These are phyloP conservation scores for Mortierella sp. DNA, from an alignment of 371 early-diverging fungal species.

Conservation along the genomic window DNA sequence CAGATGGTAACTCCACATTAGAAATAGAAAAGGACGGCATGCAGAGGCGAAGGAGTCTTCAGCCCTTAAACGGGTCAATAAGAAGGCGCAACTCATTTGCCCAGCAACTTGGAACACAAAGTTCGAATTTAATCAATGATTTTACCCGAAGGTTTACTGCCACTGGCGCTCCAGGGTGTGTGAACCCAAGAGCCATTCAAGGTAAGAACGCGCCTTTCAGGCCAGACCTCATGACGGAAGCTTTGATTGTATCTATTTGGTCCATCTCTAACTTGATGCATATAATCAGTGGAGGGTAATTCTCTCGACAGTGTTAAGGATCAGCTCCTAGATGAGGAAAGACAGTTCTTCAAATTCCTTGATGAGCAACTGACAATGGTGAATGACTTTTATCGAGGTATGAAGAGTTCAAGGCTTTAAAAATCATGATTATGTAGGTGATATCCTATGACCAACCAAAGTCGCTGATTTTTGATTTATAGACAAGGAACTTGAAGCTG, in stretches of 20 bases:
- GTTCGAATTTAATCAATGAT: slow-evolving; percentile 8
- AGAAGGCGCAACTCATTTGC: slow-evolving; percentile 4
- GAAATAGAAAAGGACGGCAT: not conserved
- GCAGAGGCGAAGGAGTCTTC: not conserved
- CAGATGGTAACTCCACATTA: not conserved
- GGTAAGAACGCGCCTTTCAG: slow-evolving; percentile 13
- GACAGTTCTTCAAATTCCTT: slow-evolving; percentile 37
- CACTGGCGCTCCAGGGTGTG: not conserved
- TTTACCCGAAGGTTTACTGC: slow-evolving; percentile 21
- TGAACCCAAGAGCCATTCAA: slow-evolving; percentile 11
- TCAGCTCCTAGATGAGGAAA: slow-evolving; percentile 38
- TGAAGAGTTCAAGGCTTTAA: not conserved
- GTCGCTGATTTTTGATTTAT: not conserved
- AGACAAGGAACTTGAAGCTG: slow-evolving; percentile 50
- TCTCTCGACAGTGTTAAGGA: slow-evolving; percentile 39
- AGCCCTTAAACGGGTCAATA: not conserved
- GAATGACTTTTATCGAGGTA: slow-evolving; percentile 39
- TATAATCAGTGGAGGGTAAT: slow-evolving; percentile 24
- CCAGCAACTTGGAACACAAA: slow-evolving; percentile 10
- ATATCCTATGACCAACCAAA: not conserved
- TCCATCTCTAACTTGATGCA: not conserved
- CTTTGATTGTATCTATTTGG: not conserved
- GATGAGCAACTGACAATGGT: slow-evolving; percentile 36
- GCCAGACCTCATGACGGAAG: not conserved
- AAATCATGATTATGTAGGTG: not conserved